Evolutionary conservation across 2,329 filamentous ascomycete species (phyloP), one percentile per base, ranked within the genome.

Genomic region (Xylariaceae sp.): DNA sequence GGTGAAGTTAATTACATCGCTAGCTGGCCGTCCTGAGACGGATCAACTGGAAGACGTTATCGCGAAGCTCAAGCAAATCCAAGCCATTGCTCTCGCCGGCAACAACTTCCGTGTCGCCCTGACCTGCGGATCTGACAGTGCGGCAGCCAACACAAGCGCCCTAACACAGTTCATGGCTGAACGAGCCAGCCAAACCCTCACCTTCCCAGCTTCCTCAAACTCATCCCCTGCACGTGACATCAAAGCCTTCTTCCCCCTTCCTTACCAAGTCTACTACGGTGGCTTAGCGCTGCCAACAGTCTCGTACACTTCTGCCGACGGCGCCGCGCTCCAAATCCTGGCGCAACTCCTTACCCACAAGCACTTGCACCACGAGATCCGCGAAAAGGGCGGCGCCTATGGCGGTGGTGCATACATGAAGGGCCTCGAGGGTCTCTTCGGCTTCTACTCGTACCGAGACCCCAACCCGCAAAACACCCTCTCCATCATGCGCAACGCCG

Each of bases 241-340:
- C 64, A 94, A 92, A 73, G 88, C 91, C 0, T 95, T 97, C 76
- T 97, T 96, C 75, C 88, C 93, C 23, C 81, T 99, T 15, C 94
- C 94, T 0, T 99, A 96, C 75, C 94, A 99, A 75, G 94, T 99
- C 39, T 97, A 96, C 72, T 97, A 97, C 72, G 91, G 93, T 6
- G 89, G 88, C 13, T 81, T 94, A 50, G 88, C 91, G 15, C 76
- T 96, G 11, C 87, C 89, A 5, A 96, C 93, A 0, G 88, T 89
- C 0, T 89, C 92, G 0, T 99, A 97, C 74, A 87, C 85, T 2
- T 84, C 89, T 49, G 73, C 86, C 0, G 82, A 88, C 55, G 87
- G 89, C 47, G 90, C 94, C 1, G 83, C 92, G 0, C 85, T 97
- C 13, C 91, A 93, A 68, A 88, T 97, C 47, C 85, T 99, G 18